Percentiles rank a stretch among this genome's conserved stretches.
Conservation (phyloP, 1,284 basidiomycete species). For the Puccinia horiana region DNA sequence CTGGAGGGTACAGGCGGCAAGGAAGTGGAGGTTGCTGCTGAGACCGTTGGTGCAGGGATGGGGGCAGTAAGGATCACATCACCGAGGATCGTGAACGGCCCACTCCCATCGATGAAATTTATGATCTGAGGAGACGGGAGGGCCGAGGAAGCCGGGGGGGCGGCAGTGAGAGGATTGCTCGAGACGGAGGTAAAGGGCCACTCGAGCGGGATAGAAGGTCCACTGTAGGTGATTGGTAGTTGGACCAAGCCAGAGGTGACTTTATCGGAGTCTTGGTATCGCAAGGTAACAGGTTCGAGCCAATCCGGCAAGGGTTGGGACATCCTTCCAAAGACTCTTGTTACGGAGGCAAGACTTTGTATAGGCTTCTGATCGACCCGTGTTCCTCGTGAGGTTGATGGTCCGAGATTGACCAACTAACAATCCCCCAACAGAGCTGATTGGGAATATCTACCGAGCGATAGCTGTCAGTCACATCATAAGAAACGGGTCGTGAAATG, state of each 20-base stretch:
- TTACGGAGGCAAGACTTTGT: neutral
- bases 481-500: too few relatives aligned
- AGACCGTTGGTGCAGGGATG: neutral
- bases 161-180: neutral
- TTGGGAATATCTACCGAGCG: neutral
- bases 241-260: slow-evolving; percentile 42
- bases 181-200: slow-evolving; percentile 43
- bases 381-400: neutral
- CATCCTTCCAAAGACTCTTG: neutral
- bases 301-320: slow-evolving; percentile 41
- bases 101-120: slow-evolving; percentile 42
- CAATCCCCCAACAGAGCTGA: neutral
- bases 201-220: slow-evolving; percentile 37
- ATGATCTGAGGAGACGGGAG: slow-evolving; percentile 26
- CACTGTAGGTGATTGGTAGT: slow-evolving; percentile 45
- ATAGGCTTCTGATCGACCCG: neutral
- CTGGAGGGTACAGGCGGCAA: neutral
- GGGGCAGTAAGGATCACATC: slow-evolving; percentile 29
- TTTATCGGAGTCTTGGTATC: slow-evolving; percentile 33
- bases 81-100: slow-evolving; percentile 37
- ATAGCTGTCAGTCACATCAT: too few relatives aligned
- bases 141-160: slow-evolving; percentile 4
- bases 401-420: neutral
- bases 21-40: neutral
- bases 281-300: slow-evolving; percentile 32